phyloP scores from a whole-genome alignment of 306 rosid species.

The Arachis hypogaea region DNA sequence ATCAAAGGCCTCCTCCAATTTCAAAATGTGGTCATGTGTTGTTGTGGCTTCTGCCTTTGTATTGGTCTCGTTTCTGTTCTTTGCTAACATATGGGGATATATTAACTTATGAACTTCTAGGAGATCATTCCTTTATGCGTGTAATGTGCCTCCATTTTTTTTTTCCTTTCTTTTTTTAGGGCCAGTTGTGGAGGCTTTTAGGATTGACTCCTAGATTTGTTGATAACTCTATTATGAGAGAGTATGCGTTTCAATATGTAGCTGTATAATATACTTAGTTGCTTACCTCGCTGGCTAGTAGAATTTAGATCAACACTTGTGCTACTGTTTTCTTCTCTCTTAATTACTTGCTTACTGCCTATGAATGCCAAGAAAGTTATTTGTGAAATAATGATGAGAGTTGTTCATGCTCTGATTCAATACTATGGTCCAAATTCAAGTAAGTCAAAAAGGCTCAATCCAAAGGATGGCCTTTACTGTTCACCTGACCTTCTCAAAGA shows the following conservation, averaged over 20 bases:
- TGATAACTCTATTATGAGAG: slow-evolving; percentile 21
- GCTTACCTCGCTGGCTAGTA: slow-evolving; percentile 27
- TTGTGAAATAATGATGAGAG: too few species aligned
- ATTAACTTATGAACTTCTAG: slow-evolving; percentile 49
- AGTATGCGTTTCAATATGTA: not conserved
- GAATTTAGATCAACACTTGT: slow-evolving; percentile 9
- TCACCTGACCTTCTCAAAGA: too few species aligned
- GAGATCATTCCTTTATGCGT: slow-evolving; percentile 37
- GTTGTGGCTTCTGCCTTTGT: slow-evolving; percentile 50
- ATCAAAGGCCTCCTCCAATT: slow-evolving; percentile 41
- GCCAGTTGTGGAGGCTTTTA: slow-evolving; percentile 42
- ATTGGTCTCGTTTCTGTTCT: slow-evolving; percentile 44
- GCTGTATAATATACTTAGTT: slow-evolving; percentile 27
- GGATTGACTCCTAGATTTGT: slow-evolving; percentile 38
- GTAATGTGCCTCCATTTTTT: slow-evolving; percentile 34
- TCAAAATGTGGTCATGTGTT: slow-evolving; percentile 45
- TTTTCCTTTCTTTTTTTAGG: slow-evolving; percentile 15
- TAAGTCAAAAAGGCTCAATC: too few species aligned
- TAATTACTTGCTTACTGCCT: not conserved
- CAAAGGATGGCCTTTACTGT: too few species aligned
- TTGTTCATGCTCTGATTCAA: too few species aligned
- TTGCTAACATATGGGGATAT: slow-evolving; percentile 60
- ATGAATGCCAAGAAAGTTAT: not conserved
- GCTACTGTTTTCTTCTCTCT: not conserved
- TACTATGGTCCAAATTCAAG: too few species aligned